Percentiles rank a stretch among this genome's conserved stretches.
These are phyloP conservation scores for Marchantia polymorpha DNA, from an alignment of 225 moss, liverwort and hornwort genomes.

Conservation along the genomic window DNA sequence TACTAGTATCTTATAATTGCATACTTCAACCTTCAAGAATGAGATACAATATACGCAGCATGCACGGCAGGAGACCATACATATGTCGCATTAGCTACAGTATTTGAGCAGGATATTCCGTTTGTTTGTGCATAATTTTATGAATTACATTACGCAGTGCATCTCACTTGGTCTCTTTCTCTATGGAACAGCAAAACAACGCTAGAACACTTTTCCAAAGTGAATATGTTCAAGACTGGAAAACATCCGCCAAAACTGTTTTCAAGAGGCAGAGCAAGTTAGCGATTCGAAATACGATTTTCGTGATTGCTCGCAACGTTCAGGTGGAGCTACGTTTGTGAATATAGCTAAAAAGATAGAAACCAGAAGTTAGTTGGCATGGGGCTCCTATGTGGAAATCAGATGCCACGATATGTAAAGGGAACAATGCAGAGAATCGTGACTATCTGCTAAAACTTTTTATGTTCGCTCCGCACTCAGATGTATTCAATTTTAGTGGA, in stretches of 20 bases:
- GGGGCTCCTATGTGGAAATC: neutral
- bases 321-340: slow-evolving; percentile 41
- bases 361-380: neutral
- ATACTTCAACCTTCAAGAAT: too few species aligned
- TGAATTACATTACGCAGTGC: neutral
- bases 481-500: too few species aligned
- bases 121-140: too few species aligned
- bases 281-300: slow-evolving; percentile 54
- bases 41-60: too few species aligned
- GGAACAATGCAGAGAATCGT: neutral
- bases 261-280: slow-evolving; percentile 65
- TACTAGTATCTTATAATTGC: too few species aligned
- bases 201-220: slow-evolving; percentile 35
- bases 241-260: slow-evolving; percentile 60
- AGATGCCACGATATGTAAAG: neutral
- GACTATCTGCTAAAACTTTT: too few species aligned
- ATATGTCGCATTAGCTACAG: too few species aligned
- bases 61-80: too few species aligned
- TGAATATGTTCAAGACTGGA: slow-evolving; percentile 71
- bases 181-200: slow-evolving; percentile 23
- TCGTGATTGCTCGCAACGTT: slow-evolving; percentile 57
- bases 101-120: too few species aligned
- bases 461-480: too few species aligned
- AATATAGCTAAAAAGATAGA: neutral
- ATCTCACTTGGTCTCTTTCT: neutral